Conservation (phyloP, 768 basidiomycete genomes). For the Lactarius tabidus region DNA sequence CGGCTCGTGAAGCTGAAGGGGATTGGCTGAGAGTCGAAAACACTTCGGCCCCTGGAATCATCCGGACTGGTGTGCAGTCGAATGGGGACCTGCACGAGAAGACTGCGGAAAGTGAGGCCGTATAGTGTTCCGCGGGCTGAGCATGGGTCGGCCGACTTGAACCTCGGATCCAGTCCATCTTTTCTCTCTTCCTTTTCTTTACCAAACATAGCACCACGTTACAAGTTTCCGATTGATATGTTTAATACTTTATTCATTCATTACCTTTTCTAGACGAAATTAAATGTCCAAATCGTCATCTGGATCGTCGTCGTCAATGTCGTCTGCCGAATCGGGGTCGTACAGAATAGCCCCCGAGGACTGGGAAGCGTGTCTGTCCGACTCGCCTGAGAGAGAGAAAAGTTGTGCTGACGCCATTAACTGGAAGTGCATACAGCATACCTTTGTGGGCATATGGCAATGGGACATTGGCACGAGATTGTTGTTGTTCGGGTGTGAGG, state of each 20-base stretch:
- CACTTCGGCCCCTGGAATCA: neutral
- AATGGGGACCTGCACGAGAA: neutral
- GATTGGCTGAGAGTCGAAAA: constrained; percentile 1
- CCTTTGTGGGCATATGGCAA: constrained; percentile 91
- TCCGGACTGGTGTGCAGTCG: neutral
- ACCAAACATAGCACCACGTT: neutral
- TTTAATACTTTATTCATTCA: constrained; percentile 7
- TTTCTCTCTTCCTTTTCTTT: neutral
- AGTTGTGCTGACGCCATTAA: constrained; percentile 36
- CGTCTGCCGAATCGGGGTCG: constrained; percentile 91
- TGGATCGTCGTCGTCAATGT: constrained; percentile 93
- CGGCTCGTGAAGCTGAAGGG: constrained; percentile 3
- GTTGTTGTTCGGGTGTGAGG: constrained; percentile 78
- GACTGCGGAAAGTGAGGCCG: neutral
- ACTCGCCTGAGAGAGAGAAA: constrained; percentile 23
- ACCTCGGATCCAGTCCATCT: neutral
- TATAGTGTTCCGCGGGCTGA: neutral
- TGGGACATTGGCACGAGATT: constrained; percentile 75
- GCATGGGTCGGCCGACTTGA: neutral
- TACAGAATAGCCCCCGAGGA: constrained; percentile 64
- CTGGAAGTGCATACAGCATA: constrained; percentile 29
- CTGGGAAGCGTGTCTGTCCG: constrained; percentile 23
- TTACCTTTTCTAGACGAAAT: constrained; percentile 7
- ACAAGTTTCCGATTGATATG: neutral
- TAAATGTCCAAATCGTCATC: constrained; percentile 91